Base-by-base conservation (phyloP, 352 stramenopile species). In the Phytophthora pini region DNA sequence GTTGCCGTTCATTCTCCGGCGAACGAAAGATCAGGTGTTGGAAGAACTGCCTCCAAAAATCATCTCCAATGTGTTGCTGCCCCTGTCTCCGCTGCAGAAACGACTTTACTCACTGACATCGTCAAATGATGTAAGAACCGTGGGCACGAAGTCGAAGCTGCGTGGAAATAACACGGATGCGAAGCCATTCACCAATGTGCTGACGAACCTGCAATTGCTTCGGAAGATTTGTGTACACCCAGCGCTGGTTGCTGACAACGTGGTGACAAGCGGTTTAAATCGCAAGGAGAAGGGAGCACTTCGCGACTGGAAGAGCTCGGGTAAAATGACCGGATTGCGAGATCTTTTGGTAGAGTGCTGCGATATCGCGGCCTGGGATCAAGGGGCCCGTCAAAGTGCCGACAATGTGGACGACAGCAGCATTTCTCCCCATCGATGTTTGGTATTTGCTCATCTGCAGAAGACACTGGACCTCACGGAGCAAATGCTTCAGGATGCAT, bases 11-110 rank as follows among this genome's bases (percentile, higher is more conserved):
- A 90, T 99, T 39, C 70, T 99, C 44, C 82, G 98, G 29, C 83
- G 98, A 52, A 98, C 95, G n/a, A 99, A 99, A 74, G 77, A 89
- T 17, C 74, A 98, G 66, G 98, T 99, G 38, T 82, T 99, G 27
- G 85, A 85, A 36, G 97, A 99, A 48, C 74, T 99, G 26, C 98
- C 98, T 32, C 93, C 97, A 20, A 99, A 99, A 80, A 98, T 97
- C 49, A 93, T 99, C 38, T 97, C 93, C 7, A 97, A 98, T 60
- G 74, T 99, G 46, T 65, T 94, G 27, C 87, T 97, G 52, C 68
- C 85, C 11, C 80, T 99, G 20, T 94, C 91, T n/a, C 59, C 80
- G 5, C 39, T 95, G 31, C 97, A 99, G 72, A 65, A 76, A 31
- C 59, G 71, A 11, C 56, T 99, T 13, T 99, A 99, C 55, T 58